These are phyloP conservation scores for Xerocomellus chrysenteron DNA, from an alignment of 768 basidiomycete species.

Conservation along the genomic window DNA sequence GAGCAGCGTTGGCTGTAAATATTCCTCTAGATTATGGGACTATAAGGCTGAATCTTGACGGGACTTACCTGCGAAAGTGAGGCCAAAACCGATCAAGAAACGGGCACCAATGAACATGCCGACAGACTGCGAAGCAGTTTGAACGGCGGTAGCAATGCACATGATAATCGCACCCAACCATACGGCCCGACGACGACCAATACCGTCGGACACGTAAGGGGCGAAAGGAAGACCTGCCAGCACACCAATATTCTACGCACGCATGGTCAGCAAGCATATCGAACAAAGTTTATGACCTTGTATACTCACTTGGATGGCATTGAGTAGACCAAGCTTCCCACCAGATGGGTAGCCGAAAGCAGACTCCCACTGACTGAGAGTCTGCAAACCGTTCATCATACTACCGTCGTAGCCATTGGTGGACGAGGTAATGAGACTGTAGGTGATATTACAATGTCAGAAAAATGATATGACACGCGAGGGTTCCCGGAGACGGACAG, in stretches of 20 bases:
- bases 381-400: conserved; percentile 81
- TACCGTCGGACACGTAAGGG: conserved; percentile 67
- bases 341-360: conserved; percentile 62
- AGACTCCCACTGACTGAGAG: conserved; percentile 57
- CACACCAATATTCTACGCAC: conserved; percentile 61
- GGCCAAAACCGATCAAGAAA: conserved; percentile 75
- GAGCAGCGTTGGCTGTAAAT: conserved; percentile 62
- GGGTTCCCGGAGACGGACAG: conserved; percentile 40
- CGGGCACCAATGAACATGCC: conserved; percentile 83
- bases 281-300: not conserved
- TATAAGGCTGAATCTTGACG: not conserved
- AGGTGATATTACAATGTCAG: not conserved
- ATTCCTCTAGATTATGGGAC: not conserved
- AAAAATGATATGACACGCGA: not conserved
- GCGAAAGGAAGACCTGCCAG: conserved; percentile 69
- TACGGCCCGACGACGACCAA: conserved; percentile 66
- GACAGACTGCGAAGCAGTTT: conserved; percentile 68
- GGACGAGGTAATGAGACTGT: conserved; percentile 70
- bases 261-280: not conserved
- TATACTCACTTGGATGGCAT: conserved; percentile 63
- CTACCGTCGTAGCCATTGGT: conserved; percentile 76
- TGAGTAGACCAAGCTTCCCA: conserved; percentile 62
- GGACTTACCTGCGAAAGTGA: conserved; percentile 60
- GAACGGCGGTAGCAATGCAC: conserved; percentile 64
- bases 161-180: conserved; percentile 72